phyloP scores from a whole-genome alignment of 768 basidiomycete species.

The Baorangia bicolor region DNA sequence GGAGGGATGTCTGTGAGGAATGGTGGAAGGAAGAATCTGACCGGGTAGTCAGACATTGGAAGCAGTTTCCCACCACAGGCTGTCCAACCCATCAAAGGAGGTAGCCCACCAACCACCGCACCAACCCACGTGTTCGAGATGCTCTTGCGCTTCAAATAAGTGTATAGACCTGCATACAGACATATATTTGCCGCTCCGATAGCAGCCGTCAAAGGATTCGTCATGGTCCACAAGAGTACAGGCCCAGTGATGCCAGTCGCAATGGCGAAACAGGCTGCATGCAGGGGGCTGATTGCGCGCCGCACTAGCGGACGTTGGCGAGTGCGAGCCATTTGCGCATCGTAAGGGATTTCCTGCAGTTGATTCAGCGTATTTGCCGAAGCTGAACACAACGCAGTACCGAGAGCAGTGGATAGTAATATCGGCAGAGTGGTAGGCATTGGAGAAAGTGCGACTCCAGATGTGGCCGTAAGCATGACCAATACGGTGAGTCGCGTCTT shows the following conservation, averaged over 20 bases:
- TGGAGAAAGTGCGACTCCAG: slow-evolving; percentile 91
- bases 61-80: slow-evolving; percentile 83
- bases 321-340: slow-evolving; percentile 95
- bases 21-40: slow-evolving; percentile 60
- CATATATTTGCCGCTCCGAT: slow-evolving; percentile 83
- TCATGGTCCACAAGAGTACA: slow-evolving; percentile 72
- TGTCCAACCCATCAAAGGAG: slow-evolving; percentile 98
- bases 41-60: slow-evolving; percentile 59
- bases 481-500: slow-evolving; percentile 83
- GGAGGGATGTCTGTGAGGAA: slow-evolving; percentile 45
- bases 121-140: slow-evolving; percentile 94
- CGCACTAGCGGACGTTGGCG: slow-evolving; percentile 85
- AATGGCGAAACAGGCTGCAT: slow-evolving; percentile 78
- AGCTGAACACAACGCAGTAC: slow-evolving; percentile 88
- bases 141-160: slow-evolving; percentile 83
- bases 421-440: slow-evolving; percentile 80
- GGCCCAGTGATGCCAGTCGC: slow-evolving; percentile 79
- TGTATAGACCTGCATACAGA: slow-evolving; percentile 91
- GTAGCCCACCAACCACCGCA: slow-evolving; percentile 86
- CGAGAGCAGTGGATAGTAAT: slow-evolving; percentile 82
- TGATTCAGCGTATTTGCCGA: slow-evolving; percentile 96
- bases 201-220: slow-evolving; percentile 81
- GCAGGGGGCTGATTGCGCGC: slow-evolving; percentile 77
- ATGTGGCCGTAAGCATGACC: slow-evolving; percentile 86
- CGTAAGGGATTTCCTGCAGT: slow-evolving; percentile 90